phyloP scores from a whole-genome alignment of 1,284 basidiomycete species.

The Meira nashicola region DNA sequence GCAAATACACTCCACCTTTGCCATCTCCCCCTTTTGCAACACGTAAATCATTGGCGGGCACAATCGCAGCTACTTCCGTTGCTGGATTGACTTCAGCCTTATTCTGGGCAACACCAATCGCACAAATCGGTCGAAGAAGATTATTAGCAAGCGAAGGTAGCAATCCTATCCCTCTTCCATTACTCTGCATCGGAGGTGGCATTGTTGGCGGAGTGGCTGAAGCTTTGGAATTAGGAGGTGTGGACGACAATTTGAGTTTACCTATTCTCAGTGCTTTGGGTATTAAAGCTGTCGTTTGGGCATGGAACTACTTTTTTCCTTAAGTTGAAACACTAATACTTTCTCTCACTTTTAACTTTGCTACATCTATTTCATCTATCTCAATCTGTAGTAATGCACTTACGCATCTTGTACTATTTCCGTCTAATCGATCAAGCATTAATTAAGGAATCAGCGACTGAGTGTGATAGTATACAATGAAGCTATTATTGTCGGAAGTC shows the following conservation, averaged over 20 bases:
- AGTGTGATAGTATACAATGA: too few species aligned
- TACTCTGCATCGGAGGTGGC: constrained; percentile 38
- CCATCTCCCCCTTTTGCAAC: constrained; percentile 72
- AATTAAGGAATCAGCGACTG: too few species aligned
- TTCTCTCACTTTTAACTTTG: not conserved
- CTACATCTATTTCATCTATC: too few species aligned
- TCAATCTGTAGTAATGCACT: too few species aligned
- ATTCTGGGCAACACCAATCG: constrained; percentile 65
- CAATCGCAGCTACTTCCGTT: constrained; percentile 73
- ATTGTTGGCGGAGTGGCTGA: constrained; percentile 53
- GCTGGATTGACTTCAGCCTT: constrained; percentile 68
- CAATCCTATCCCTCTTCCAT: constrained; percentile 23
- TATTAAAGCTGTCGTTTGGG: constrained; percentile 59
- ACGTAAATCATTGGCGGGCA: constrained; percentile 83
- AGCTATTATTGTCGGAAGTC: too few species aligned
- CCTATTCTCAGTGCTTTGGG: constrained; percentile 83
- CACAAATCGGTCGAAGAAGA: constrained; percentile 26
- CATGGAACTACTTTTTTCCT: constrained; percentile 29
- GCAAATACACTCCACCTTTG: constrained; percentile 69
- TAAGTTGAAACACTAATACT: not conserved
- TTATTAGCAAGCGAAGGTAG: constrained; percentile 19
- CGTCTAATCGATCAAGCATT: too few species aligned
- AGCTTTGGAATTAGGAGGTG: constrained; percentile 67
- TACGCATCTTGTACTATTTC: too few species aligned
- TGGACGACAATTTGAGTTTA: constrained; percentile 90